Evolutionary conservation across 352 stramenopile genomes (phyloP), one percentile per base, ranked within the genome.

Genomic region (Phytophthora nicotianae): DNA sequence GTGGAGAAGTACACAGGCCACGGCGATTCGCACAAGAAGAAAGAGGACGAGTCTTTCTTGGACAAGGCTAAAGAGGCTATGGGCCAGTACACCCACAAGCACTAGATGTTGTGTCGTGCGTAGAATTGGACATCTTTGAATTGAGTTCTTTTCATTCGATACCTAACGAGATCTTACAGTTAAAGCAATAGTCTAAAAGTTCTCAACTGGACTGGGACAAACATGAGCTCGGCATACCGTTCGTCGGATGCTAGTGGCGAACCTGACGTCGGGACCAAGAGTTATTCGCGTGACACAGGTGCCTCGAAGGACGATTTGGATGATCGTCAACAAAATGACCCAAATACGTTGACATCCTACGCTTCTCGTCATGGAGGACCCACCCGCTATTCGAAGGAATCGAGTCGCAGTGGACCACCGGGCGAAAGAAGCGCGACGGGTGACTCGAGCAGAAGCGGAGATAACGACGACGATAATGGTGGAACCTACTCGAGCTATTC

Each of bases 11-110:
- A 58, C 45, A 68, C 50, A 35, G 60, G 64, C 9, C 63, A 63
- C 23, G 50, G 50, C 9, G 63, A 71, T 21, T 57, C 56, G 17
- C 56, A 64, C 56, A 59, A 38, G 16, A 67, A 54, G 43, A 24
- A 62, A 17, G 46, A 70, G 0, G 64, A 65, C 16, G 49, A 73
- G 5, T 70, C 65, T 5, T 52, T 73, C 41, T n/a, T 60, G 42
- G 53, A 73, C 49, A 59, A 73, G 24, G 59, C 53, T 9, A 73
- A 73, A 37, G 60, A 70, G 2, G 35, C 41, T 1, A 45, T 66
- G 1, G 50, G 60, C 27, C 58, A 62, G 21, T 70, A 63, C 58
- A 58, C 58, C 3, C 46, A 53, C 7, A 52, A 65, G 2, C 52
- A 58, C 40, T 62, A 54, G 23, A 27, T n/a, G 32, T n/a, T 38